Evolutionary conservation across 257 asterid species (phyloP), one percentile per base, ranked within the genome.

Genomic region (Plantago major): DNA sequence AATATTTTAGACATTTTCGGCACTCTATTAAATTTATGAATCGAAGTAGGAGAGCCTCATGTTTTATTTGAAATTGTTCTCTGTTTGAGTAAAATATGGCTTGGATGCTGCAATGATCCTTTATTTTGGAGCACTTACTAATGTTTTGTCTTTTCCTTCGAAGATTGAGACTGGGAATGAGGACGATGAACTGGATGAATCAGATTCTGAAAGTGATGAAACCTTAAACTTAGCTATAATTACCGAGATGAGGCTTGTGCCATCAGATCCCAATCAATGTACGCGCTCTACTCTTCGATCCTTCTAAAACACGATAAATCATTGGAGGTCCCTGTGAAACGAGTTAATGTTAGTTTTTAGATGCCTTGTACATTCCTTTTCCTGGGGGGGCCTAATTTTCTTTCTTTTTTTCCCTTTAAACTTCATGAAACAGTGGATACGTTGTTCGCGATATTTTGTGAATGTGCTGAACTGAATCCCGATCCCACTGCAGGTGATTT

Each of bases 381-480:
- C 12, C 48, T 46, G 68, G 18, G n/a, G 54, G 42, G 44, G 22
- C 40, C 40, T 33, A 60, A 15, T 59, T 50, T 11, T 55, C 66
- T 65, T 42, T 58, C 26, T 22, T 22, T 22, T 22, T 22, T 22
- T 22, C 2, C 26, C 1, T 2, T 16, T 66, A 54, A 15, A 67
- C 58, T 55, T 68, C 46, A 56, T 62, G 28, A 42, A 16, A 70
- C 86, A 92, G 99, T 89, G 87, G 97, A 84, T 57, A 74, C 84
- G 5, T 64, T 92, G 77, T 92, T 92, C 55, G 73, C 82, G 26
- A 45, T 83, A 55, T 92, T 92, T 48, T 92, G 99, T 68, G 96
- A 89, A 73, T 92, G 99, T 64, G 99, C 99, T 67, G 99, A 92
- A 82, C 84, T 92, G 28, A 92, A 92, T 73, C 97, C 97, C 60